Conservation (phyloP, 768 basidiomycete genomes). For the Rhodotorula toruloides region DNA sequence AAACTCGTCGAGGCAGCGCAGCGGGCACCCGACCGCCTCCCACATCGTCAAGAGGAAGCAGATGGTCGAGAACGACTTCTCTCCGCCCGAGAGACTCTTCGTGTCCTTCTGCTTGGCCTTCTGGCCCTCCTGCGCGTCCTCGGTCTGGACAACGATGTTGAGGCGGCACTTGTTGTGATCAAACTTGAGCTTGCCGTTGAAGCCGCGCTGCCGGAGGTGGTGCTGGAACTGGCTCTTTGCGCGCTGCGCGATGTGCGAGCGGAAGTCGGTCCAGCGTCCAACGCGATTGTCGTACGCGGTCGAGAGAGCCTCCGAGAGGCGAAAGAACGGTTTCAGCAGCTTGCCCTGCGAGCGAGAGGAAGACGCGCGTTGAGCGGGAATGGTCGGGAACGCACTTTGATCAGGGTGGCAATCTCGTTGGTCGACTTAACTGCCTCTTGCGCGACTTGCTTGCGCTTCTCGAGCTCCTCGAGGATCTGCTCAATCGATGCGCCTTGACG, state of each 20-base stretch:
- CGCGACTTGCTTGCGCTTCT: constrained; percentile 58
- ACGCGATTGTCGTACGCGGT: constrained; percentile 63
- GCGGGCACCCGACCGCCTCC: constrained; percentile 90
- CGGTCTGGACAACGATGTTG: constrained; percentile 51
- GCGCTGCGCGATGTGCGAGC: constrained; percentile 78
- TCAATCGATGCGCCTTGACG: constrained; percentile 74
- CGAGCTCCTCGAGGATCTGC: constrained; percentile 67
- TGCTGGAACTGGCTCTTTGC: constrained; percentile 64
- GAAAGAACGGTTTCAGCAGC: background rate
- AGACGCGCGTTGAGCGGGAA: too few relatives aligned
- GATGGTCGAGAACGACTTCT: constrained; percentile 95
- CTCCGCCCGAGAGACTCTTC: constrained; percentile 73
- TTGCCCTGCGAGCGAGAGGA: background rate
- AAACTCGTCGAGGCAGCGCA: constrained; percentile 96
- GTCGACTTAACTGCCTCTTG: constrained; percentile 62
- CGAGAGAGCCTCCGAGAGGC: constrained; percentile 57
- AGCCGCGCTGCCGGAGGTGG: constrained; percentile 73
- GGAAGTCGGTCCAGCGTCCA: constrained; percentile 76
- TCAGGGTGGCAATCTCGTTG: constrained; percentile 48
- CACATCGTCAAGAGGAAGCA: constrained; percentile 89
- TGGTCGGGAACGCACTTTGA: constrained; percentile 32
- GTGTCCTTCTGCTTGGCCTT: constrained; percentile 31
- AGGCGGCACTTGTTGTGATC: constrained; percentile 71
- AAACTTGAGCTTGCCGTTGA: constrained; percentile 56
- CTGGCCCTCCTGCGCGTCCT: constrained; percentile 29